Evolutionary conservation across 192 early-diverging fungal genomes (phyloP).

Genomic region (Backusella australiensis): DNA sequence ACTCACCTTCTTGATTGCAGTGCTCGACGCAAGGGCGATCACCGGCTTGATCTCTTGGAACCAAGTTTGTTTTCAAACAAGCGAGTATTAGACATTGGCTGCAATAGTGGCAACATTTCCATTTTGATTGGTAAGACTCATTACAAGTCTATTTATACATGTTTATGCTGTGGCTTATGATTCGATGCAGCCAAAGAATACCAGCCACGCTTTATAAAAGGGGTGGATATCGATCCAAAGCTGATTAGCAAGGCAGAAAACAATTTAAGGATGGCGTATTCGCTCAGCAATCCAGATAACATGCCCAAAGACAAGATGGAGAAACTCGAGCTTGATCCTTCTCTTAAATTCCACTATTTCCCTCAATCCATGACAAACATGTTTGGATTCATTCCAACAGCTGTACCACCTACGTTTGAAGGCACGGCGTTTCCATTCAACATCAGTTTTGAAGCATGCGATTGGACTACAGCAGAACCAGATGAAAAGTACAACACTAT

Average conservation of each 20-base stretch:
- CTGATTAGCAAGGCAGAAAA: constrained; percentile 60
- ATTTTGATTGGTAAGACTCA: constrained; percentile 44
- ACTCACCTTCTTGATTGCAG: not conserved
- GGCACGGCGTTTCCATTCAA: constrained; percentile 57
- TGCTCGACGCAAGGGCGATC: constrained; percentile 38
- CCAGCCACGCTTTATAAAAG: constrained; percentile 52
- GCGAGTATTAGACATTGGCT: constrained; percentile 75
- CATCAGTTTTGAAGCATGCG: constrained; percentile 52
- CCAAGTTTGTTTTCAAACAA: constrained; percentile 48
- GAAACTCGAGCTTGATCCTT: constrained; percentile 3
- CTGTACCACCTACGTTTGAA: constrained; percentile 11
- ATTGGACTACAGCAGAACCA: constrained; percentile 52
- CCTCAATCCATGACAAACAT: constrained; percentile 45
- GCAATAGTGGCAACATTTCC: constrained; percentile 68
- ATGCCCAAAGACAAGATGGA: not conserved
- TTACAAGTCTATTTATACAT: not conserved
- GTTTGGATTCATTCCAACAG: constrained; percentile 38
- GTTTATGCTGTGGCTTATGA: not conserved
- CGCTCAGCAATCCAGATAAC: constrained; percentile 24
- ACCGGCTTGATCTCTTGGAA: constrained; percentile 56
- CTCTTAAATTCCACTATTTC: constrained; percentile 46
- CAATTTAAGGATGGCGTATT: constrained; percentile 40
- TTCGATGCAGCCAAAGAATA: constrained; percentile 44
- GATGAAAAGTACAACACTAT: constrained; percentile 59
- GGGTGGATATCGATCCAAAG: constrained; percentile 71